Percentiles rank a stretch among this genome's conserved stretches.
Evolutionary conservation across 371 early-diverging fungal species (phyloP).

Genomic region (Lichtheimia hyalospora): DNA sequence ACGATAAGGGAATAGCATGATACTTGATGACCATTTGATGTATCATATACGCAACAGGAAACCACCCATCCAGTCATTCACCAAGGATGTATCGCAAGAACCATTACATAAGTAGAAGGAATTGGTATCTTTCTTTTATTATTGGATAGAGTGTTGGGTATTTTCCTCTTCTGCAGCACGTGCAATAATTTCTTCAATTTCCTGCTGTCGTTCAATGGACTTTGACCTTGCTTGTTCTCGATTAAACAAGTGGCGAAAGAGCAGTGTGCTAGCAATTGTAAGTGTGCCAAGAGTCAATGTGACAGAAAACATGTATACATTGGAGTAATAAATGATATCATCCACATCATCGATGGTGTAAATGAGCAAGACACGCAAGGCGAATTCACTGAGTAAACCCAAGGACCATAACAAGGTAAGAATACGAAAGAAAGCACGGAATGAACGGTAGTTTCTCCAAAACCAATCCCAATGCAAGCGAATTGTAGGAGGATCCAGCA

Average conservation of each 20-base stretch:
- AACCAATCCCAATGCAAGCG: conserved; percentile 44
- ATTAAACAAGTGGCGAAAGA: conserved; percentile 38
- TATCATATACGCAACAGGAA: no score
- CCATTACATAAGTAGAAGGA: no score
- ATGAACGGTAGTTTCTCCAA: conserved; percentile 34
- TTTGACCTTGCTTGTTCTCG: conserved; percentile 29
- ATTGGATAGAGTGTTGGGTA: background rate
- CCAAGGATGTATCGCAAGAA: no score
- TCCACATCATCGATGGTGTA: conserved; percentile 38
- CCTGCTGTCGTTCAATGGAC: conserved; percentile 23
- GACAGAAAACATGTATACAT: conserved; percentile 39
- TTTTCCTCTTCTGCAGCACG: conserved; percentile 6
- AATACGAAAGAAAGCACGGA: conserved; percentile 34
- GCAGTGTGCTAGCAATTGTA: conserved; percentile 29
- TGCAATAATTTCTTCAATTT: conserved; percentile 34
- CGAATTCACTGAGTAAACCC: conserved; percentile 48
- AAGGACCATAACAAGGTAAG: conserved; percentile 40
- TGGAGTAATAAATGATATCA: conserved; percentile 42
- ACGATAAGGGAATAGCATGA: no score
- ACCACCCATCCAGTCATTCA: no score
- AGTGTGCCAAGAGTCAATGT: conserved; percentile 26
- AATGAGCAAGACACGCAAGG: conserved; percentile 38
- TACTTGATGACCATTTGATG: no score
- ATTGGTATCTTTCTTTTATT: no score
- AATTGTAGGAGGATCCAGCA: conserved; percentile 25